A percentile compares a stretch with the other conserved stretches of the same genome.
phyloP scores from a whole-genome alignment of 2,329 filamentous ascomycete species.

The Boeremia exigua region DNA sequence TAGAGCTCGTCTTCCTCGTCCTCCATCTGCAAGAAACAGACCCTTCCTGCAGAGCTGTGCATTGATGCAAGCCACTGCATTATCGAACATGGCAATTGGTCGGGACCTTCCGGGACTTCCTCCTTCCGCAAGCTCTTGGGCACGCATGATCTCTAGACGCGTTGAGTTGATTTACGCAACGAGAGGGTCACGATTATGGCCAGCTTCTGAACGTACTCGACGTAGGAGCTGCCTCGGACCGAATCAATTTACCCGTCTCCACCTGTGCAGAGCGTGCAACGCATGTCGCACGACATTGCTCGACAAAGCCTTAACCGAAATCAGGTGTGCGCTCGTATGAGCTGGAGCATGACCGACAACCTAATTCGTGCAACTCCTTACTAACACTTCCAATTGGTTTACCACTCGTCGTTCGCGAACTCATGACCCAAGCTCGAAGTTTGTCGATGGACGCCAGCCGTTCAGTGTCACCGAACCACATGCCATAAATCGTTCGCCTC shows the following conservation, averaged over 20 bases:
- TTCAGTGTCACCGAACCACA: constrained; percentile 11
- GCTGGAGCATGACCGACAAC: constrained; percentile 8
- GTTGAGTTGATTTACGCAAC: no score
- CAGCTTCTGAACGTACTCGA: background rate
- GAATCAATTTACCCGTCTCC: constrained; percentile 17
- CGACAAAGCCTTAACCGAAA: constrained; percentile 8
- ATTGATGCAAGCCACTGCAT: background rate
- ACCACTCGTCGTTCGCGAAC: constrained; percentile 2
- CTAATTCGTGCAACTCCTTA: constrained; percentile 1
- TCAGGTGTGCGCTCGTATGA: constrained; percentile 10
- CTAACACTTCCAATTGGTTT: background rate
- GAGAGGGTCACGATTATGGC: background rate
- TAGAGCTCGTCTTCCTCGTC: constrained; percentile 15
- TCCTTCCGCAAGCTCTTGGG: no score
- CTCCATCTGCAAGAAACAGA: constrained; percentile 3
- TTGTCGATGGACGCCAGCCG: background rate
- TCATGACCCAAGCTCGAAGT: constrained; percentile 15
- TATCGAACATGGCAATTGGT: background rate
- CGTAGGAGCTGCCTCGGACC: constrained; percentile 9
- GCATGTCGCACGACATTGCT: constrained; percentile 16
- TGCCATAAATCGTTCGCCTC: constrained; percentile 2
- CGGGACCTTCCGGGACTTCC: no score
- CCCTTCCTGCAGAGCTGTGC: constrained; percentile 1
- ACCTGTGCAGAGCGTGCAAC: constrained; percentile 11
- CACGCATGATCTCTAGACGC: no score